Conservation (phyloP, 805 yeast species). For the Ogataea chonburiensis region DNA sequence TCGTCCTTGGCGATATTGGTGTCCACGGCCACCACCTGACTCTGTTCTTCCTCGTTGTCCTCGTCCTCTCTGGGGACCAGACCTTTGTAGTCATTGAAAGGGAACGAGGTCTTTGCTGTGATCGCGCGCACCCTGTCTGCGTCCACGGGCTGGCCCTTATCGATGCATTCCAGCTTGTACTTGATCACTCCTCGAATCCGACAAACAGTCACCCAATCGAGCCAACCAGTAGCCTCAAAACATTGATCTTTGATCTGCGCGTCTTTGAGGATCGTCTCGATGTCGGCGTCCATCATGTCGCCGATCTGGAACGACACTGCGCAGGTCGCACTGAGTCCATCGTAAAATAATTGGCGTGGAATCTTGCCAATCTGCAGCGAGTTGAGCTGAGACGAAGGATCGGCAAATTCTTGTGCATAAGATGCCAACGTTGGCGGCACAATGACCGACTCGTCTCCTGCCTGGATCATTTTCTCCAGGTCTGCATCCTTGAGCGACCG, state of each 20-base stretch:
- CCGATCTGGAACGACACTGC: conserved; percentile 77
- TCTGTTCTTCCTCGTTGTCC: conserved; percentile 37
- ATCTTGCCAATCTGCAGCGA: conserved; percentile 25
- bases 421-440: conserved; percentile 28
- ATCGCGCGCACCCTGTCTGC: conserved; percentile 43
- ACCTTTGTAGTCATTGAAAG: conserved; percentile 30
- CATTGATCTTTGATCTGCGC: conserved; percentile 41
- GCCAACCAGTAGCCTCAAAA: conserved; percentile 80
- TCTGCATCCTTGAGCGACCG: conserved; percentile 26
- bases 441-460: conserved; percentile 25
- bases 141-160: conserved; percentile 49
- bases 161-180: conserved; percentile 65
- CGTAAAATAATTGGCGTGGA: conserved; percentile 59
- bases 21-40: conserved; percentile 3
- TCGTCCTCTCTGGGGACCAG: conserved; percentile 26
- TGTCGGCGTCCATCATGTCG: conserved; percentile 67
- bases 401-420: conserved; percentile 21
- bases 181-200: conserved; percentile 68
- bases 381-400: conserved; percentile 24
- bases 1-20: conserved; percentile 25
- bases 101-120: conserved; percentile 34
- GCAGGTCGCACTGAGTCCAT: conserved; percentile 67
- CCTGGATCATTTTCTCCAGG: conserved; percentile 23
- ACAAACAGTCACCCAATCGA: conserved; percentile 55
- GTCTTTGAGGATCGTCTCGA: conserved; percentile 42